Evolutionary conservation across 2,329 filamentous ascomycete genomes (phyloP).

Genomic region (Huntiella bhutanensis): DNA sequence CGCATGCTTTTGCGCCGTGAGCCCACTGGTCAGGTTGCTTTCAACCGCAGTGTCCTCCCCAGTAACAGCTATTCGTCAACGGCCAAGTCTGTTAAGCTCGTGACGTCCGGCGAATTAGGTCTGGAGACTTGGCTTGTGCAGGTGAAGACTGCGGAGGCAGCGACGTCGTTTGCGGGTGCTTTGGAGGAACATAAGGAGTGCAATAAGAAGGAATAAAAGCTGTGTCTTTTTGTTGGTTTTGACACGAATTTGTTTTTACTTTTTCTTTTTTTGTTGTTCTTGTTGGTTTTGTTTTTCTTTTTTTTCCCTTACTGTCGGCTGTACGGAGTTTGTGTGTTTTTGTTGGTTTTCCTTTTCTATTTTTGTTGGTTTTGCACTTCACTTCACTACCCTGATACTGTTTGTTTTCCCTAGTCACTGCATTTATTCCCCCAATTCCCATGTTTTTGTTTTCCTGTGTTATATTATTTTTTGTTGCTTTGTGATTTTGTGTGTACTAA

Average conservation of each 20-base stretch:
- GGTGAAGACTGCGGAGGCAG: conserved; percentile 44
- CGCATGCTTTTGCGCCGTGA: conserved; percentile 58
- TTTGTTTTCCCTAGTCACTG: no score
- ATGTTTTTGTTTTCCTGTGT: no score
- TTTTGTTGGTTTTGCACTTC: neutral
- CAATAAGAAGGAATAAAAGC: conserved; percentile 26
- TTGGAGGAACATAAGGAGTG: conserved; percentile 36
- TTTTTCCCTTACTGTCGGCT: no score
- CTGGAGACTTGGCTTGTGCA: conserved; percentile 54
- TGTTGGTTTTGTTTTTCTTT: neutral
- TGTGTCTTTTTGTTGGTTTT: neutral
- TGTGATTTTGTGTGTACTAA: no score
- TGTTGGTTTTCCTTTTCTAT: neutral
- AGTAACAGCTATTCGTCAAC: conserved; percentile 42
- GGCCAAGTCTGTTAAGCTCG: conserved; percentile 41
- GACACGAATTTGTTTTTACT: neutral
- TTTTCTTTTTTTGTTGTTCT: neutral
- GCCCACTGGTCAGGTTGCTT: conserved; percentile 50
- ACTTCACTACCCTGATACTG: no score
- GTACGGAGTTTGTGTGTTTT: no score
- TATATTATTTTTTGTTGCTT: no score
- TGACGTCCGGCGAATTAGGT: conserved; percentile 35
- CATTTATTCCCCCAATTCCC: no score
- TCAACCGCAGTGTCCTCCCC: conserved; percentile 50
- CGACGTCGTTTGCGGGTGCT: conserved; percentile 31